Conservation (phyloP, 495 filamentous ascomycete species). For the Neurospora sp. region DNA sequence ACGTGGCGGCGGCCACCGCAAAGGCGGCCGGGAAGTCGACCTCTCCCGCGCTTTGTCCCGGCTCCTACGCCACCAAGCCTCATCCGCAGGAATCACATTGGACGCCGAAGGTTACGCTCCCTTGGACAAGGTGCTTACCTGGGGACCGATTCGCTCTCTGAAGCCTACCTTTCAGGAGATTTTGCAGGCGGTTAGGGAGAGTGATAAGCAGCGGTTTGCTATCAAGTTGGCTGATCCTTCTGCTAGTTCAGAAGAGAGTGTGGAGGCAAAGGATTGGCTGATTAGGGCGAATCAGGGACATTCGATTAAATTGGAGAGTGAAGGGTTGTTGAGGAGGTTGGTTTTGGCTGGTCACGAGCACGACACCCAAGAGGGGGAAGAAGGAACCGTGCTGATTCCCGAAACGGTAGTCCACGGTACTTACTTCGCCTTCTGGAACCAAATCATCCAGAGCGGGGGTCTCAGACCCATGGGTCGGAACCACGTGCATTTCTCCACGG, state of each 20-base stretch:
- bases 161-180: slow-evolving; percentile 67
- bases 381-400: too few species aligned
- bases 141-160: slow-evolving; percentile 56
- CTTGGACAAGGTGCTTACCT: slow-evolving; percentile 63
- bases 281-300: slow-evolving; percentile 96
- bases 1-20: slow-evolving; percentile 5
- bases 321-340: slow-evolving; percentile 57
- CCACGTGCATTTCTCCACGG: slow-evolving; percentile 79
- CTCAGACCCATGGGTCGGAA: slow-evolving; percentile 69
- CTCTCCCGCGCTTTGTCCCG: slow-evolving; percentile 74
- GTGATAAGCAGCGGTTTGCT: slow-evolving; percentile 88
- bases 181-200: slow-evolving; percentile 53
- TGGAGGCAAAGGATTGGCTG: slow-evolving; percentile 55
- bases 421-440: slow-evolving; percentile 61
- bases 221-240: slow-evolving; percentile 22
- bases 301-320: slow-evolving; percentile 56
- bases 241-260: slow-evolving; percentile 25
- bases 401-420: slow-evolving; percentile 73
- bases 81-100: slow-evolving; percentile 63
- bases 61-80: slow-evolving; percentile 75
- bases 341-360: slow-evolving; percentile 17
- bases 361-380: too few species aligned
- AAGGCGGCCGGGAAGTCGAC: slow-evolving; percentile 43
- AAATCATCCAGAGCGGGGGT: slow-evolving; percentile 63
- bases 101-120: slow-evolving; percentile 71